phyloP scores from a whole-genome alignment of 495 filamentous ascomycete species.

The Penicillium odoratum region DNA sequence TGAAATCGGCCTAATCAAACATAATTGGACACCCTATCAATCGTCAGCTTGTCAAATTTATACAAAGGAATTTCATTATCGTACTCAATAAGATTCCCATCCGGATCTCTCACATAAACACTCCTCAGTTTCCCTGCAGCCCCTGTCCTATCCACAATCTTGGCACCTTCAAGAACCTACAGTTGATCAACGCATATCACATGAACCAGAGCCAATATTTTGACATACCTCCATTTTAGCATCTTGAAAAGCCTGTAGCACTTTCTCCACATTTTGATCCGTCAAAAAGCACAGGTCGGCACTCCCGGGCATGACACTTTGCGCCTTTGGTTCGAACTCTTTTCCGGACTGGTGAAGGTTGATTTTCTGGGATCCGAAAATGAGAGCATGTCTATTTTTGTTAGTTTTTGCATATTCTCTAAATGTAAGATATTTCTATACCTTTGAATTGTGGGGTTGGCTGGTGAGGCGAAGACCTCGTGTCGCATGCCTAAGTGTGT shows the following conservation, averaged over 20 bases:
- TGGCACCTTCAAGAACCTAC: slow-evolving; percentile 40
- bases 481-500: slow-evolving; percentile 51
- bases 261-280: slow-evolving; percentile 39
- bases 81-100: slow-evolving; percentile 59
- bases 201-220: neutral
- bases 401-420: neutral
- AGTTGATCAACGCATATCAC: slow-evolving; percentile 9
- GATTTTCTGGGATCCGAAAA: slow-evolving; percentile 55
- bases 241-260: slow-evolving; percentile 31
- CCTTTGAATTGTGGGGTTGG: slow-evolving; percentile 32
- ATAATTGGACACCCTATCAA: slow-evolving; percentile 25
- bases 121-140: slow-evolving; percentile 51
- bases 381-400: slow-evolving; percentile 43
- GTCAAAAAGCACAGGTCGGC: slow-evolving; percentile 58
- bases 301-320: slow-evolving; percentile 45
- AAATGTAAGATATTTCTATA: neutral
- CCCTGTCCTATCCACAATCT: slow-evolving; percentile 51
- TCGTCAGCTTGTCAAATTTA: neutral
- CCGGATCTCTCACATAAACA: slow-evolving; percentile 56
- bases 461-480: slow-evolving; percentile 41
- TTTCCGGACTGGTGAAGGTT: slow-evolving; percentile 53
- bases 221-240: slow-evolving; percentile 39
- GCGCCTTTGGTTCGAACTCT: slow-evolving; percentile 57
- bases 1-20: slow-evolving; percentile 3
- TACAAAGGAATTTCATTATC: neutral